Evolutionary conservation across 83 land plant genomes (phyloP), one percentile per base, ranked within the genome.

Genomic region (Isoetes engelmannii): DNA sequence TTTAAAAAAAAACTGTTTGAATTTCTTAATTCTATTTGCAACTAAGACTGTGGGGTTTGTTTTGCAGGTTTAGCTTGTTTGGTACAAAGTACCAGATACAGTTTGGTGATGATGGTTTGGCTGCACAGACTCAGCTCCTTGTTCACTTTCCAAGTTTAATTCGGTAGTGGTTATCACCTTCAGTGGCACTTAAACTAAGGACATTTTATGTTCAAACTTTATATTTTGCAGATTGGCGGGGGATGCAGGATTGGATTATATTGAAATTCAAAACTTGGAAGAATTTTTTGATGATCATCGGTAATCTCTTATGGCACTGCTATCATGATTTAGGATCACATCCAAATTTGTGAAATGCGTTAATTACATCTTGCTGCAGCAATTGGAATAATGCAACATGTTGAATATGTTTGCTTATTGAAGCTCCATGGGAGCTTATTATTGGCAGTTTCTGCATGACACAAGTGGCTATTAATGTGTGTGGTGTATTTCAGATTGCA

Each of bases 211-310:
- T 28, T 28, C 28, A 9, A 19, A 4, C 18, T 59, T 20, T 18
- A 12, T 12, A 42, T 18, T 72, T 13, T 71, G 37, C 84, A 94
- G 99, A 85, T 75, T 88, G 58, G 97, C 99, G 48, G 83, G 86
- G 80, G 99, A 95, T 44, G 89, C 83, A 61, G 97, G 94, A 45
- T 81, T 95, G 69, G 97, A 95, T 62, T 88, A 79, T 76, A 72
- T 95, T 45, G 99, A 95, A 75, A 87, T 95, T 44, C 97, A 91
- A 61, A 95, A 95, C 73, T 73, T 91, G 63, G 77, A 84, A 28
- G 99, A 95, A 45, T 95, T 95, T 72, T 95, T 87, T 81, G 99
- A 95, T 54, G 99, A 94, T 79, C 84, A 90, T 79, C 84, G 93
- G 99, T 90, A 79, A 57, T 28, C 37, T 28, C 37, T 28, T 28